Evolutionary conservation across 345 rosid genomes (phyloP).

Genomic region (Fremontodendron californicum): DNA sequence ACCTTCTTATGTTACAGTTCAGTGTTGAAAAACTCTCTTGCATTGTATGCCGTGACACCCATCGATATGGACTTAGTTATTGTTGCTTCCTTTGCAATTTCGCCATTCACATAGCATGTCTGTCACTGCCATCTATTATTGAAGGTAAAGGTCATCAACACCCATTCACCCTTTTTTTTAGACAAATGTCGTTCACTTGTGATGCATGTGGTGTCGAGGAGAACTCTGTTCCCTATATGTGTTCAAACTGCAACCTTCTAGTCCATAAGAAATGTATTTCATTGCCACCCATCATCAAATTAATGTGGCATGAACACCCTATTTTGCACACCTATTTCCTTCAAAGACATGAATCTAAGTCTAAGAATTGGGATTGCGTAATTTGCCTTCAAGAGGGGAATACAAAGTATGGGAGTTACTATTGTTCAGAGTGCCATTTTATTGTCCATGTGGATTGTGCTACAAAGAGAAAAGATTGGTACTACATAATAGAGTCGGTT

Average conservation of each 20-base stretch:
- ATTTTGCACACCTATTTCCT: slow-evolving; percentile 5
- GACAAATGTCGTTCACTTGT: background rate
- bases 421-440: slow-evolving; percentile 7
- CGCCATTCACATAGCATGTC: background rate
- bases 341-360: background rate
- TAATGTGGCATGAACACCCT: slow-evolving; percentile 15
- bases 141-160: background rate
- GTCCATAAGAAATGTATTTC: slow-evolving; percentile 5
- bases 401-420: slow-evolving; percentile 14
- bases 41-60: background rate
- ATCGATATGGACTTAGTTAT: background rate
- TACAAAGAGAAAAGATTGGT: background rate
- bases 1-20: background rate
- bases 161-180: background rate
- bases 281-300: background rate
- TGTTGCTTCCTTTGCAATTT: background rate
- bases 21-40: background rate
- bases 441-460: slow-evolving; percentile 22
- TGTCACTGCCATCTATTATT: background rate
- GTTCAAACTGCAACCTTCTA: background rate
- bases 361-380: background rate
- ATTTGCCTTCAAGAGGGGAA: slow-evolving; percentile 13
- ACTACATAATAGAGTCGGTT: slow-evolving; percentile 10
- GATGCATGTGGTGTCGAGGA: slow-evolving; percentile 25
- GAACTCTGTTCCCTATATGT: slow-evolving; percentile 1